Evolutionary conservation across 78 protist genomes (phyloP), one percentile per base, ranked within the genome.

Genomic region (Speleostelium caveatum): DNA sequence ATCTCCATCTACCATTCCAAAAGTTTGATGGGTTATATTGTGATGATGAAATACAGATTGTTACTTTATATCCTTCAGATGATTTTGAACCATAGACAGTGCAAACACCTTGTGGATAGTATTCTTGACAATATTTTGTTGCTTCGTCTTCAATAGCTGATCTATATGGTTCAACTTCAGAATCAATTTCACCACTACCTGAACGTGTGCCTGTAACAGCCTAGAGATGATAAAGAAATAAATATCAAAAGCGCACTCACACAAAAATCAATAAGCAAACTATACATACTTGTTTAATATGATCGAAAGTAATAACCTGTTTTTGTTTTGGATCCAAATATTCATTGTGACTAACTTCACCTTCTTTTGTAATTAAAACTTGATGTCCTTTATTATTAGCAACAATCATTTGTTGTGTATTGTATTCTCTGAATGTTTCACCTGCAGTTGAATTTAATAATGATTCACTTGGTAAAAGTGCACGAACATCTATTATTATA

Each of bases 1-100:
- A 35, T 59, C 96, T 75, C 96, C 94, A 89, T 32, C 94, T 56
- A 51, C 96, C 96, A 72, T 72, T 80, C 93, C 92, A 94, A 35
- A 71, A 89, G 88, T 85, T 90, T 74, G 21, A 42, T 56, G 96
- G 92, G 45, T 74, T 74, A 91, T 83, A 83, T 41, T 58, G 12
- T 6, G 93, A 58, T 19, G 92, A 36, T 6, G 77, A 38, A 7
- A 94, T 39, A 73, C 94, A 87, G 35, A 94, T 72, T 3, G 87
- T 77, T 19, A 86, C 33, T 38, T 76, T 79, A n/a, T 30, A 36
- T 22, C 93, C 93, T 62, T 77, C 77, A 21, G 90, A 60, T 16
- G 69, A 76, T 75, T 75, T 65, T 17, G 10, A 19, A 30, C 72
- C 86, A 63, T 68, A 93, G 36, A 85, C 87, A 51, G 93, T 45